phyloP scores from a whole-genome alignment of 148 eudicot genomes.

The Chenopodium suecicum region DNA sequence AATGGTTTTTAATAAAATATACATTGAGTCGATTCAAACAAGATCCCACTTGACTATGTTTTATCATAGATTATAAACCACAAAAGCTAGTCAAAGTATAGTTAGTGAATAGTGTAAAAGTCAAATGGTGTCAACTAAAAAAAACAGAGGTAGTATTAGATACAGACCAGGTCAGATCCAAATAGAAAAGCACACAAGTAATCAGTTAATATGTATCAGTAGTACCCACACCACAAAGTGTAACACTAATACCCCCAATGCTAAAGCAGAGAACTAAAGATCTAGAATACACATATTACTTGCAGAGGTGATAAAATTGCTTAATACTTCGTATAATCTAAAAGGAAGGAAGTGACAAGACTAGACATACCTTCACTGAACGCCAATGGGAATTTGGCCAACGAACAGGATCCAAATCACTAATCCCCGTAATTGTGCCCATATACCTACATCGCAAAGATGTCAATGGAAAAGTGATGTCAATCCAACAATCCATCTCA shows the following conservation, averaged over 20 bases:
- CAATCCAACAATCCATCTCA: not conserved
- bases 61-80: no score
- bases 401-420: constrained; percentile 68
- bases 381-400: constrained; percentile 94
- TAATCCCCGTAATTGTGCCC: constrained; percentile 83
- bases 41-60: no score
- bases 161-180: not conserved
- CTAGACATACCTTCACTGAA: constrained; percentile 67
- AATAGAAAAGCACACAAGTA: not conserved
- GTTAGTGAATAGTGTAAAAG: no score
- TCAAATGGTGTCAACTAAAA: no score
- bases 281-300: not conserved
- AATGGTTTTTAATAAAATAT: no score
- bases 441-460: constrained; percentile 51
- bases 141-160: not conserved
- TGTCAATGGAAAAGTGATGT: not conserved
- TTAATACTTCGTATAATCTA: not conserved
- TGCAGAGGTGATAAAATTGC: not conserved
- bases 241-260: not conserved
- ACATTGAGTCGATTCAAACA: no score
- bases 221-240: not conserved
- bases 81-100: no score
- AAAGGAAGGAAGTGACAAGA: not conserved
- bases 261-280: not conserved
- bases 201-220: not conserved